Evolutionary conservation across 345 rosid genomes (phyloP), one percentile per base, ranked within the genome.

Genomic region (Rhodomyrtus tomentosa): DNA sequence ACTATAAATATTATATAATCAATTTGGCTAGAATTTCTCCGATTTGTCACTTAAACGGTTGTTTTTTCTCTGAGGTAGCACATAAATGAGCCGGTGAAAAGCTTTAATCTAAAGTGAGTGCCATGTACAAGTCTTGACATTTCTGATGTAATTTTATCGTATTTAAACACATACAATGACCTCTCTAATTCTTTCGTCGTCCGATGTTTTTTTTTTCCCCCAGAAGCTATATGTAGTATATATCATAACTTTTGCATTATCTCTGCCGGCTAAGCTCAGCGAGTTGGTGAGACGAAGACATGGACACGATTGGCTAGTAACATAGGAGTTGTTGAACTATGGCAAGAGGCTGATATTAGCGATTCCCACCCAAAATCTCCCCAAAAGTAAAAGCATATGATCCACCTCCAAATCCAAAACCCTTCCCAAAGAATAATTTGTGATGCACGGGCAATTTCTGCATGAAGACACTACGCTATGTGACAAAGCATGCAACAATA

Each of bases 401-500:
- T 68, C 45, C 79, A 9, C 45, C 18, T 10, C 79, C 45, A 81
- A 50, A 32, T 10, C 79, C 45, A 81, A 50, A 50, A 27, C 15
- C 56, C n/a, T 27, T 7, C 42, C 36, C 29, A 29, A 50, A 50
- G n/a, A 81, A n/a, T 27, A 24, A 51, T 24, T 22, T 55, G 20
- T n/a, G 24, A 58, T 25, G n/a, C 55, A n/a, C 51, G 5, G 80
- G 84, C 80, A 55, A 36, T 85, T 81, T 81, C 58, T 85, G 90
- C 90, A 87, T 84, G 84, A 87, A 82, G 89, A 88, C 89, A 90
- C 56, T 10, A 15, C 13, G 32, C 45, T 29, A 86, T 48, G 45
- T 53, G 89, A 87, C 90, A 88, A 85, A 85, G 13, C 81, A 72
- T 32, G 82, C 49, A 48, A 84, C 18, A 42, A 49, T 49, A 49